A percentile compares a stretch with the other conserved stretches of the same genome.
phyloP scores from a whole-genome alignment of 192 early-diverging fungal species.

The Backusella tarrabulga region DNA sequence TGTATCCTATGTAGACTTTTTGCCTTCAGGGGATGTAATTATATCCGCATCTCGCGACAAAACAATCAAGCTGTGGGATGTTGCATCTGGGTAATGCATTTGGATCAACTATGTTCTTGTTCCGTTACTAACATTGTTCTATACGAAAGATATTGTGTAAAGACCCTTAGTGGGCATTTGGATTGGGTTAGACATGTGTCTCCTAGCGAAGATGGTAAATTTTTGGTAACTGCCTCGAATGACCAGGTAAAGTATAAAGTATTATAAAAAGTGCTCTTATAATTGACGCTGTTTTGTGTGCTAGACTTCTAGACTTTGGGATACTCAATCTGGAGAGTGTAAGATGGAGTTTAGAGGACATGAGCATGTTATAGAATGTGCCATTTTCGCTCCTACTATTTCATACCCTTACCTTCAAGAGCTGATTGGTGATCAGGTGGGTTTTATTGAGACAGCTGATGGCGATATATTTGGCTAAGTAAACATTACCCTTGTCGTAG shows the following conservation, averaged over 20 bases:
- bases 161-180: conserved; percentile 78
- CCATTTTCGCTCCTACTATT: conserved; percentile 75
- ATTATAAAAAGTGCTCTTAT: not conserved
- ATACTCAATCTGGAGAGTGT: conserved; percentile 65
- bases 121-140: conserved; percentile 4
- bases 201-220: conserved; percentile 66
- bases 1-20: conserved; percentile 75
- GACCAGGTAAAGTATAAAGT: conserved; percentile 66
- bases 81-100: conserved; percentile 61
- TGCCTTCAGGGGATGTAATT: conserved; percentile 75
- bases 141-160: conserved; percentile 66
- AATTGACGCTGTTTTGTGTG: not conserved
- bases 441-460: conserved; percentile 4
- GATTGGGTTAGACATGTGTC: conserved; percentile 86
- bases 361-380: conserved; percentile 90
- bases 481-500: conserved; percentile 1
- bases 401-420: conserved; percentile 66
- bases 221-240: conserved; percentile 76
- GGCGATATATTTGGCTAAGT: not conserved
- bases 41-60: conserved; percentile 90
- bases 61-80: conserved; percentile 90
- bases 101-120: not conserved
- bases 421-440: conserved; percentile 63
- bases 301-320: conserved; percentile 82
- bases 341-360: conserved; percentile 84